Percentiles rank a stretch among this genome's conserved stretches.
Evolutionary conservation across 2,329 filamentous ascomycete genomes (phyloP).

Genomic region (Magnaporthiopsis incrustans): DNA sequence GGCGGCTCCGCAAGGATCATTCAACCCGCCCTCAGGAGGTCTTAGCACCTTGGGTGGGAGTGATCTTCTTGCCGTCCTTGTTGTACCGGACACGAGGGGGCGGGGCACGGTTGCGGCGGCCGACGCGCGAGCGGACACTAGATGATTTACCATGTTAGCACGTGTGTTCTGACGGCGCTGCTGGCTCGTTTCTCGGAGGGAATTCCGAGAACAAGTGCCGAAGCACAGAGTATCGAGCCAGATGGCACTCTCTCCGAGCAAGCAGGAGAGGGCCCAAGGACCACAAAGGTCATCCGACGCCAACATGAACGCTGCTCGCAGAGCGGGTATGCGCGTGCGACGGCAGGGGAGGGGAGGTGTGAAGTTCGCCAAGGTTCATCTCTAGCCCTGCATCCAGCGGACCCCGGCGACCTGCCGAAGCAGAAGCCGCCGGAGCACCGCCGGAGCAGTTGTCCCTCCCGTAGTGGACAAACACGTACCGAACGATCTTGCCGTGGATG

Average conservation of each 20-base stretch:
- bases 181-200: not conserved
- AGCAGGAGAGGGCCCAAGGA: not conserved
- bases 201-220: not conserved
- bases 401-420: not conserved
- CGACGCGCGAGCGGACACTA: conserved; percentile 94
- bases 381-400: conserved; percentile 17
- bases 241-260: not conserved
- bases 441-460: conserved; percentile 47
- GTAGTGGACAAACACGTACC: conserved; percentile 63
- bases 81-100: conserved; percentile 98
- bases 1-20: not conserved
- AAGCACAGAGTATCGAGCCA: not conserved
- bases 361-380: conserved; percentile 31
- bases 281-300: not conserved
- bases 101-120: conserved; percentile 97
- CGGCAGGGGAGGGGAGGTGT: conserved; percentile 9
- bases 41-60: conserved; percentile 73
- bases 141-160: conserved; percentile 29
- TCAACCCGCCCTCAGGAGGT: conserved; percentile 26
- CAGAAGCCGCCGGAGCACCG: conserved; percentile 30
- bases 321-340: not conserved
- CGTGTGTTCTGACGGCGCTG: not conserved
- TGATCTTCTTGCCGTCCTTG: conserved; percentile 99
- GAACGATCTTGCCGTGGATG: conserved; percentile 99
- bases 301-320: not conserved